Percentiles rank a stretch among this genome's conserved stretches.
Conservation (phyloP, 805 yeast species). For the Wickerhamomyces hampshirensis region DNA sequence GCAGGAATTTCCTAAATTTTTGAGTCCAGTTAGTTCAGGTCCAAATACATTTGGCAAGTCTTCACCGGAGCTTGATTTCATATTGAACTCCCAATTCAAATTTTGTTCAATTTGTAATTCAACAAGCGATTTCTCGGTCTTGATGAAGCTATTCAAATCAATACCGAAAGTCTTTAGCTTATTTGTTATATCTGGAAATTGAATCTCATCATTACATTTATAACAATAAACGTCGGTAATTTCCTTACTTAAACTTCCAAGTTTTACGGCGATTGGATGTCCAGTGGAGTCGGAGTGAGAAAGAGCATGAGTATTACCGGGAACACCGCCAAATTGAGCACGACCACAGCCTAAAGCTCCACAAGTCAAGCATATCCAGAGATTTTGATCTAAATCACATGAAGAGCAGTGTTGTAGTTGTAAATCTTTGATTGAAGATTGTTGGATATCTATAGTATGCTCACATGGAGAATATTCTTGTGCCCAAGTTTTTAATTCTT, state of each 20-base stretch:
- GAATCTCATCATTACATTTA: constrained; percentile 81
- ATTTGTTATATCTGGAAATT: constrained; percentile 52
- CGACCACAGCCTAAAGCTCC: constrained; percentile 95
- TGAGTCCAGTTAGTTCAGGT: constrained; percentile 72
- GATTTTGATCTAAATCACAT: constrained; percentile 67
- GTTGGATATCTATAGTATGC: constrained; percentile 60
- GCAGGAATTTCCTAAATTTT: constrained; percentile 91
- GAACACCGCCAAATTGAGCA: constrained; percentile 86
- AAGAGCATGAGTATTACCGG: constrained; percentile 93
- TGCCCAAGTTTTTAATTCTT: constrained; percentile 89
- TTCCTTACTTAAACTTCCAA: constrained; percentile 80
- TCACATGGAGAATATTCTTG: constrained; percentile 77
- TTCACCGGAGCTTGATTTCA: constrained; percentile 68
- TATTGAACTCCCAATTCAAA: constrained; percentile 85
- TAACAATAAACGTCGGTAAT: constrained; percentile 89
- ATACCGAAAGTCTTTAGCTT: constrained; percentile 61
- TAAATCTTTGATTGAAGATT: constrained; percentile 24
- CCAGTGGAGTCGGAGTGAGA: constrained; percentile 53
- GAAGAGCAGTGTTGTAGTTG: constrained; percentile 43
- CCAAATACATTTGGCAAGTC: constrained; percentile 67
- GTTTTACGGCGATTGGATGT: constrained; percentile 84
- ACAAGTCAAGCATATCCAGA: constrained; percentile 92
- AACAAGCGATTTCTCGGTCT: constrained; percentile 83
- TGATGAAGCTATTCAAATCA: constrained; percentile 45
- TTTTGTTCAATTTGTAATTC: constrained; percentile 93